Evolutionary conservation across 148 eudicot genomes (phyloP), one percentile per base, ranked within the genome.

Genomic region (Nepenthes mirabilis): DNA sequence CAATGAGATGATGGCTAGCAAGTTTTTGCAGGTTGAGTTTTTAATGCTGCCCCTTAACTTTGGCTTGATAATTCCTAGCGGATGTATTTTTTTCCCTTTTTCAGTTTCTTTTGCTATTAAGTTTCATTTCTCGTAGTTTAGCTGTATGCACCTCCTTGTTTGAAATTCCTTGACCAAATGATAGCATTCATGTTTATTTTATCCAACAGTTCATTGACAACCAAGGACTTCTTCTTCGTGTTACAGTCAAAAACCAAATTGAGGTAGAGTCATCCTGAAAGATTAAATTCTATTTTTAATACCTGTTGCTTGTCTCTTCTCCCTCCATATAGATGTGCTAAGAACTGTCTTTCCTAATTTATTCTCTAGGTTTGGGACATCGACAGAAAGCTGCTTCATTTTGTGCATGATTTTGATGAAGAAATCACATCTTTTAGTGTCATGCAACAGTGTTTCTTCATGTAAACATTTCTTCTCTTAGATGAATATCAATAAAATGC

Each of bases 341-440:
- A 10, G 10, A 5, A 5, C 52, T 49, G n/a, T 49, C 13, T 49
- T n/a, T 1, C 49, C 48, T 63, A 33, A 47, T 52, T 66, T 56
- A 33, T 51, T 36, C 34, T 60, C 65, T 70, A 93, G 99, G 95
- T 86, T 23, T 93, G 99, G 99, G 85, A 86, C 61, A 51, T 86
- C 50, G 81, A 86, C n/a, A 80, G 56, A 57, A 86, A 77, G 70
- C 37, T 70, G 14, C 58, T 89, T 74, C 68, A 73, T 65, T 68
- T 77, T 69, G 79, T 75, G 34, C 83, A 89, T 60, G 70, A 69
- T 61, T 80, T 59, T 66, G 68, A 65, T 57, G 78, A 68, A 68
- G 91, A 82, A 60, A 80, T 93, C 65, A 77, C 97, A 52, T 80
- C 95, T 56, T 60, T 86, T 45, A 57, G 83, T 5, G 68, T 78